Conservation (phyloP, 768 basidiomycete genomes). For the Lactarius hatsudake region DNA sequence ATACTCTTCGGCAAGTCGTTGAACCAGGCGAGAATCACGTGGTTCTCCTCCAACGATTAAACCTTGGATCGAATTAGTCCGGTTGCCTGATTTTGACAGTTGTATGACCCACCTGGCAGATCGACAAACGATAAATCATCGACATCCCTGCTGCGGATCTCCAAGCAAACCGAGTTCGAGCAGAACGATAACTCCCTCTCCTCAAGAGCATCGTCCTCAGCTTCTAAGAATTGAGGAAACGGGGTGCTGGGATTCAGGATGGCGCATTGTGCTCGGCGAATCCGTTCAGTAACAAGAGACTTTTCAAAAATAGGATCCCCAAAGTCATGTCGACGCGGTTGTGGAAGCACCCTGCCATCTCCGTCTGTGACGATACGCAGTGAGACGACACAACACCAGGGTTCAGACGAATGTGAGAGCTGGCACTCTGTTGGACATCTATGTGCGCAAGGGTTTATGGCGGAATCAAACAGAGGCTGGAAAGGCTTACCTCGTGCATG, state of each 20-base stretch:
- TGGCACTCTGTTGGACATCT: constrained; percentile 42
- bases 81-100: background rate
- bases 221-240: constrained; percentile 39
- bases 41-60: constrained; percentile 48
- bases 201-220: constrained; percentile 33
- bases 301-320: constrained; percentile 47
- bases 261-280: constrained; percentile 61
- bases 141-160: constrained; percentile 38
- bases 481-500: constrained; percentile 61
- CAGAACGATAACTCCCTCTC: constrained; percentile 36
- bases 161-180: constrained; percentile 37
- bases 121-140: constrained; percentile 43
- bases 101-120: constrained; percentile 38
- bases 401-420: constrained; percentile 30
- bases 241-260: constrained; percentile 55
- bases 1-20: constrained; percentile 54
- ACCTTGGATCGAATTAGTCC: constrained; percentile 37
- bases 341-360: constrained; percentile 36
- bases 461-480: background rate
- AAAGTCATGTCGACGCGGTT: constrained; percentile 29
- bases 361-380: constrained; percentile 33
- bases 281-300: constrained; percentile 58
- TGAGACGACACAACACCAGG: constrained; percentile 37
- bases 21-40: constrained; percentile 59
- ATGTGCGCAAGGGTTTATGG: background rate